These are phyloP conservation scores for Boechera stricta DNA, from an alignment of 345 rosid genomes.

Conservation along the genomic window DNA sequence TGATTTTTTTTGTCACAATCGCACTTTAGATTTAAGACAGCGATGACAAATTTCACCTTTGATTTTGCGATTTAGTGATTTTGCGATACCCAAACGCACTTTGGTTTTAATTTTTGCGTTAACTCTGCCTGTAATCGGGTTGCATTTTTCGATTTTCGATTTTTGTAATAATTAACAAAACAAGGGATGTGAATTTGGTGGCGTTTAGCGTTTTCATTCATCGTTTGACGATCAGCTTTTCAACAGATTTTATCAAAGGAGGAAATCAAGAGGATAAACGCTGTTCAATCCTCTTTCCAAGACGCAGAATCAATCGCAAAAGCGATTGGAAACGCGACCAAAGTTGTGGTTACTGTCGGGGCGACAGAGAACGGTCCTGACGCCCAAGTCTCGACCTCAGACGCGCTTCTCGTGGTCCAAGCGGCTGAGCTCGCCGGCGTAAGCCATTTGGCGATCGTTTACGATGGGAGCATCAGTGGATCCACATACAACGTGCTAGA, in stretches of 20 bases:
- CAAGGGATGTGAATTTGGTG: background rate
- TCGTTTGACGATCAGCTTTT: constrained; percentile 22
- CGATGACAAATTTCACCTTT: background rate
- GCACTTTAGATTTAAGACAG: background rate
- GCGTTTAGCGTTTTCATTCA: constrained; percentile 25
- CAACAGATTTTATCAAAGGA: constrained; percentile 81
- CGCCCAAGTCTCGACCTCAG: constrained; percentile 62
- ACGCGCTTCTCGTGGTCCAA: constrained; percentile 75
- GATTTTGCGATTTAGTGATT: constrained; percentile 2
- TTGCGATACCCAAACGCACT: background rate
- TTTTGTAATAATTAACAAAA: background rate
- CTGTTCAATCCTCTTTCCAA: constrained; percentile 74
- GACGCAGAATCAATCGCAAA: constrained; percentile 84
- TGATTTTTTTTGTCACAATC: background rate
- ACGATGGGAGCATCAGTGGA: constrained; percentile 52
- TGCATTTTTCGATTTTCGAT: no score
- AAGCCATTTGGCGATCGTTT: constrained; percentile 78
- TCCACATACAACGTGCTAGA: constrained; percentile 81
- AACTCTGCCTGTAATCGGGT: background rate
- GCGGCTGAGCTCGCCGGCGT: constrained; percentile 91
- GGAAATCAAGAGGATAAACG: constrained; percentile 78
- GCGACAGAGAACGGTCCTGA: constrained; percentile 75
- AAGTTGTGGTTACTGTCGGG: constrained; percentile 83
- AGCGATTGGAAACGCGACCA: constrained; percentile 97
- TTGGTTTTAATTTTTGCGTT: background rate